Evolutionary conservation across 176 grass and related monocot species (phyloP).

Genomic region (Coix lacrymajobi): DNA sequence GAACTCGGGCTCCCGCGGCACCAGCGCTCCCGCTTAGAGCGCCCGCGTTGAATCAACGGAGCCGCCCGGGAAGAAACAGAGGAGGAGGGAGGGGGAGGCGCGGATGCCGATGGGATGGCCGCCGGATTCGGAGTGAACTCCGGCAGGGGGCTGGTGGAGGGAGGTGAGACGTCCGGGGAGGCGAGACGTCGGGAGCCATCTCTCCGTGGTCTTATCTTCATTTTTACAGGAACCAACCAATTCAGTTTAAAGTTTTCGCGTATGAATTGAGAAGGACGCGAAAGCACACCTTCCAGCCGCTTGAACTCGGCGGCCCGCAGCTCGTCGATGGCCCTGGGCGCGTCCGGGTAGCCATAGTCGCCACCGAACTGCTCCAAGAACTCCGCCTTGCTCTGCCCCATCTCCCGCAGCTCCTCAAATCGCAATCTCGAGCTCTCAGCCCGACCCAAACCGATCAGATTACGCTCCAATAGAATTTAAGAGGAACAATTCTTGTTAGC

Average conservation of each 20-base stretch:
- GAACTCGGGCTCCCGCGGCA: no score
- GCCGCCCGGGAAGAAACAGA: no score
- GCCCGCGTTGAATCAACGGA: no score
- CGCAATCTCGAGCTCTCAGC: neutral
- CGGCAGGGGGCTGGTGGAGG: no score
- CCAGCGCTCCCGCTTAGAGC: no score
- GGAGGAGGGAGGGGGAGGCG: no score
- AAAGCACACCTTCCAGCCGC: constrained; percentile 62
- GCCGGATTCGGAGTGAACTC: no score
- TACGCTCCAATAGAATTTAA: neutral
- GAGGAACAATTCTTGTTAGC: neutral
- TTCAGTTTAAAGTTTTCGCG: neutral
- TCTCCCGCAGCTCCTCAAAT: constrained; percentile 4
- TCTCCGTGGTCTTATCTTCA: no score
- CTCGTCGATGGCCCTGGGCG: constrained; percentile 61
- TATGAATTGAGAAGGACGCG: neutral
- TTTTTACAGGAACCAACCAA: neutral
- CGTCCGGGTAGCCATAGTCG: constrained; percentile 75
- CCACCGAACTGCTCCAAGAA: constrained; percentile 58
- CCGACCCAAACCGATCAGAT: neutral
- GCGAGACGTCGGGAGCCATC: no score
- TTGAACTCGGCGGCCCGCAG: constrained; percentile 76
- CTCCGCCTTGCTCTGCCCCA: constrained; percentile 43
- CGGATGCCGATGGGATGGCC: no score
- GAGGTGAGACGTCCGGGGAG: no score